These are phyloP conservation scores for Oryza glaberrima DNA, from an alignment of 176 grass and related monocot species.

Conservation along the genomic window DNA sequence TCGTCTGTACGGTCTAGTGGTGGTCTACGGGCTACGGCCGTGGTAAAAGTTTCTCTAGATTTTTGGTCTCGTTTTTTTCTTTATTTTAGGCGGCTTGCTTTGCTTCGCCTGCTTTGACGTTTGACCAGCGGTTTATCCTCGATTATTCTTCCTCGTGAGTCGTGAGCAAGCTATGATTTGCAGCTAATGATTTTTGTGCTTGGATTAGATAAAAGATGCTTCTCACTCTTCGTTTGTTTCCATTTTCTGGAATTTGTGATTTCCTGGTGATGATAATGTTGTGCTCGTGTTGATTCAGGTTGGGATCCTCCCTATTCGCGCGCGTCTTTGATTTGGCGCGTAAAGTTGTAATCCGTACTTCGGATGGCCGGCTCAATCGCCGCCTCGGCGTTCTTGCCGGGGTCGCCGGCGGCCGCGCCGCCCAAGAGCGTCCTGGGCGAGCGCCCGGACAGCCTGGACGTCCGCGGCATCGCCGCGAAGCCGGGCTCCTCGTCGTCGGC, in stretches of 20 bases:
- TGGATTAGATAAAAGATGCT: slow-evolving; percentile 22
- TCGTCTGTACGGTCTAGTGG: background rate
- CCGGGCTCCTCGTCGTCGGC: slow-evolving; percentile 36
- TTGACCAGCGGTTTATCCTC: slow-evolving; percentile 10
- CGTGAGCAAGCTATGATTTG: background rate
- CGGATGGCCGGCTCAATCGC: slow-evolving; percentile 73
- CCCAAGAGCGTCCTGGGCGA: slow-evolving; percentile 50
- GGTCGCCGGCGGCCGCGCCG: slow-evolving; percentile 13
- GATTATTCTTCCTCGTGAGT: slow-evolving; percentile 23
- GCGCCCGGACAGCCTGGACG: slow-evolving; percentile 49
- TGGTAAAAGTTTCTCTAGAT: background rate
- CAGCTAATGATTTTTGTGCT: slow-evolving; percentile 6
- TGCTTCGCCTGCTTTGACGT: background rate
- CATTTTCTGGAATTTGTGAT: background rate
- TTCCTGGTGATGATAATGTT: slow-evolving; percentile 11
- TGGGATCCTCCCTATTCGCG: slow-evolving; percentile 1
- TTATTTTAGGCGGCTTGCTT: slow-evolving; percentile 21
- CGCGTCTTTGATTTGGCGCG: slow-evolving; percentile 16
- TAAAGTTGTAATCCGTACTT: background rate
- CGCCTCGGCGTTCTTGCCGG: slow-evolving; percentile 72
- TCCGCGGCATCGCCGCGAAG: slow-evolving; percentile 55
- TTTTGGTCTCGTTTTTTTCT: slow-evolving; percentile 9
- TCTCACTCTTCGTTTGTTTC: background rate
- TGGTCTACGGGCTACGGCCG: too few relatives aligned
- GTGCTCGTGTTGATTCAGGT: slow-evolving; percentile 21